Base-by-base conservation (phyloP, 805 yeast genomes). In the Clavispora fructus region DNA sequence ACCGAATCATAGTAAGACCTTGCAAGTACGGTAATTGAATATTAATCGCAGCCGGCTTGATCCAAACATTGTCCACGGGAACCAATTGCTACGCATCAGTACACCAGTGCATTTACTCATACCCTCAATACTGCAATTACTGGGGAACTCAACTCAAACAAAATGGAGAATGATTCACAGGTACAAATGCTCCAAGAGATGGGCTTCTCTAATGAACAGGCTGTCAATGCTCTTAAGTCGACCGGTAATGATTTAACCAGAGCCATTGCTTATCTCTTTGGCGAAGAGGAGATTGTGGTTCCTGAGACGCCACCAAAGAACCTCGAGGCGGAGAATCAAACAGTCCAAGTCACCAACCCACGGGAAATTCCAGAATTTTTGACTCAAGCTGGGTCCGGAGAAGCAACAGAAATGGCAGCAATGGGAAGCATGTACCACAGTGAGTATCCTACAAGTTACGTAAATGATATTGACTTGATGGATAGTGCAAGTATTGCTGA, bases 361-460 rank as follows among this genome's bases (percentile, higher is more conserved):
- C 50, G 57, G 13, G 67, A 64, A 19, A 58, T 67, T 10, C 72
- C 72, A n/a, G 56, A 60, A 19, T 52, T 64, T 11, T 46, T 50
- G 33, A 47, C 49, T 12, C 48, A 43, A 37, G 47, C 42, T 8
- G 44, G 35, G 9, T 19, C 26, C 8, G 23, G 40, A 13, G 44
- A 32, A 9, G 40, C 30, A 16, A 10, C 28, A 4, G 45, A 30
- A 13, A 31, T 25, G 27, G 27, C 16, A 4, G 23, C 25, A 33
- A 33, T 33, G 11, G 37, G 25, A 9, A 13, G 8, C 12, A n/a
- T 11, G 23, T 33, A 16, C 17, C 8, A 16, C 10, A 17, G 16
- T 14, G 37, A 33, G n/a, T 33, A 33, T 33, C 7, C 37, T 12
- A 10, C 25, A 9, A 17, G 16, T 29, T 25, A 26, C n/a, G 31